Base-by-base conservation (phyloP, 768 basidiomycete species). In the Psilocybe azurescens region DNA sequence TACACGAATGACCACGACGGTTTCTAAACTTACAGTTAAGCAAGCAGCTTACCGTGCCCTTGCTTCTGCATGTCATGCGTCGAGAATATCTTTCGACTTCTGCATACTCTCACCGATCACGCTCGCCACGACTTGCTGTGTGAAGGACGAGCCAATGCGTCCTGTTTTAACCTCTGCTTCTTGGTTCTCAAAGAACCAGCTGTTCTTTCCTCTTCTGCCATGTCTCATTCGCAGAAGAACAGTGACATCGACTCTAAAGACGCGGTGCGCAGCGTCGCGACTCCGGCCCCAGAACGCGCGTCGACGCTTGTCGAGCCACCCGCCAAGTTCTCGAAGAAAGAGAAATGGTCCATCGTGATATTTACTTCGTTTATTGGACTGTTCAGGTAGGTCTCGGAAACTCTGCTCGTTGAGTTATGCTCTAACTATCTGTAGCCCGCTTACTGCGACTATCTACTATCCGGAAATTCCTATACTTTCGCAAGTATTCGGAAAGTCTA, bases 381-480 rank as follows among this genome's bases (percentile, higher is more conserved):
- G 0, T 91, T 90, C 72, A 91, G 89, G 90, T 82, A 39, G 50
- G 66, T 56, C 20, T 38, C n/a, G n/a, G 36, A 14, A 10, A 36
- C 14, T n/a, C 1, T 1, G 30, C 2, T 11, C 13, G 44, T 33
- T 7, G 10, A 51, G 30, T 13, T 48, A 56, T 24, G 24, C 2
- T 20, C 29, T 32, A 32, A 28, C n/a, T 39, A 54, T 24, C 28
- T 36, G 46, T 28, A 89, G 88, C 67, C 89, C 90, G 0, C 75
- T 93, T 11, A 90, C 91, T 1, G 82, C 90, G 3, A 92, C 87
- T 58, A 89, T 93, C 56, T 94, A 93, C 69, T 85, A 92, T 51
- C 91, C 92, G 2, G 91, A 87, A 8, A 89, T 95, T 28, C 93
- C 93, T 1, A 78, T 83, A 0, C 75, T 95, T n/a, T 79, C 88